Conservation (phyloP, 106 monocot genomes). For the Agapanthus africanus region DNA sequence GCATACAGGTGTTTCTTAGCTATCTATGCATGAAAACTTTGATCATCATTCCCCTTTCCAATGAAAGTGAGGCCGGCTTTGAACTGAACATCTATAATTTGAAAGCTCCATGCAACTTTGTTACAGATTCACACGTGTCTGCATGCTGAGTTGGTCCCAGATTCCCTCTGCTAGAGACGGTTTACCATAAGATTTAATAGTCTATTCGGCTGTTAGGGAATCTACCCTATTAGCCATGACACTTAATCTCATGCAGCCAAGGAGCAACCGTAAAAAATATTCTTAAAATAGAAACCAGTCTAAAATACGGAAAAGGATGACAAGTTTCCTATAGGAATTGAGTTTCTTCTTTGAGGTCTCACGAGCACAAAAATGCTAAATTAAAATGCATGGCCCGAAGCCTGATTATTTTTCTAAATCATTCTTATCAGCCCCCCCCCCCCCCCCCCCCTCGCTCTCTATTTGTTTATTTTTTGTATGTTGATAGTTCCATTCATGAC, state of each 20-base stretch:
- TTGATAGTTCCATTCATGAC: not conserved
- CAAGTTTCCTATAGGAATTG: not conserved
- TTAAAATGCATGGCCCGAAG: no score
- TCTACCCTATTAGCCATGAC: not conserved
- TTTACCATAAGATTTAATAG: not conserved
- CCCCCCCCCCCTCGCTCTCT: no score
- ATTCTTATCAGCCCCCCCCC: not conserved
- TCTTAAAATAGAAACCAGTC: not conserved
- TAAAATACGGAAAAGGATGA: not conserved
- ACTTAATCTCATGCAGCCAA: not conserved
- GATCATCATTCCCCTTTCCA: not conserved
- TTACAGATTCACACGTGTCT: not conserved
- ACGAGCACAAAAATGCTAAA: no score
- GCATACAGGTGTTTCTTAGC: not conserved
- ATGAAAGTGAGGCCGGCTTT: not conserved
- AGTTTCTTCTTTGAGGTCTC: not conserved
- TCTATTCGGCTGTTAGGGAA: not conserved
- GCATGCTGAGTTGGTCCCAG: not conserved
- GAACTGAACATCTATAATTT: not conserved
- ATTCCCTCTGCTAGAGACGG: not conserved
- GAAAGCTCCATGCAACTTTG: not conserved
- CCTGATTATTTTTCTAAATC: not conserved
- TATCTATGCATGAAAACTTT: not conserved
- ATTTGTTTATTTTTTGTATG: not conserved
- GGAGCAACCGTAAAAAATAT: not conserved